phyloP scores from a whole-genome alignment of 176 grass and related monocot genomes.

The Aegilops sharonensis region DNA sequence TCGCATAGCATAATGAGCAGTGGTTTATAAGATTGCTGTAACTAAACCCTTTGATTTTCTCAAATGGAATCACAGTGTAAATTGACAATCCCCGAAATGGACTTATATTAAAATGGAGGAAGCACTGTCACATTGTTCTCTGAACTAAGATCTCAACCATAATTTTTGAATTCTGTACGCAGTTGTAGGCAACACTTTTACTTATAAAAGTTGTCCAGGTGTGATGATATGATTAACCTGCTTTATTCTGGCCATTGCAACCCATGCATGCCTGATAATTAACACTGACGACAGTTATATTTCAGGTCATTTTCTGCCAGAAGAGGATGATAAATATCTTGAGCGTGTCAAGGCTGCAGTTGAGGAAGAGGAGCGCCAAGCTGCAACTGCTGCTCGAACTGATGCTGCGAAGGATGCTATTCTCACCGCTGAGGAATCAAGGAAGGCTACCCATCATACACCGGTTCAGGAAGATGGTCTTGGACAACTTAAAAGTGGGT shows the following conservation, averaged over 20 bases:
- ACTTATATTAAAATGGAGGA: not conserved
- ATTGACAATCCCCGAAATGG: not conserved
- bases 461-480: conserved; percentile 34
- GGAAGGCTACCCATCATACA: conserved; percentile 46
- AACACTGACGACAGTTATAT: not conserved
- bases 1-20: not conserved
- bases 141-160: not conserved
- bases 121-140: not conserved
- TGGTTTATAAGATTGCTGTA: not conserved
- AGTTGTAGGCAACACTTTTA: not conserved
- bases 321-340: conserved; percentile 97
- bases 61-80: not conserved
- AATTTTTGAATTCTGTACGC: not conserved
- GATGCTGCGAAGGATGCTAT: conserved; percentile 87
- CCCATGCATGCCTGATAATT: not conserved
- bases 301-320: conserved; percentile 95
- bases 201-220: not conserved
- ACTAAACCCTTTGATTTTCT: not conserved
- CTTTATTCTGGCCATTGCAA: not conserved
- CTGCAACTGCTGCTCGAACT: conserved; percentile 68
- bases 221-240: not conserved
- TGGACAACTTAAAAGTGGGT: conserved; percentile 28
- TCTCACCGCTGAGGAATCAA: conserved; percentile 82
- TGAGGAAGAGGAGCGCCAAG: conserved; percentile 94
- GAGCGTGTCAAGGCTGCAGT: conserved; percentile 93